These are phyloP conservation scores for Chionographis japonica DNA, from an alignment of 106 monocot species.

Conservation along the genomic window DNA sequence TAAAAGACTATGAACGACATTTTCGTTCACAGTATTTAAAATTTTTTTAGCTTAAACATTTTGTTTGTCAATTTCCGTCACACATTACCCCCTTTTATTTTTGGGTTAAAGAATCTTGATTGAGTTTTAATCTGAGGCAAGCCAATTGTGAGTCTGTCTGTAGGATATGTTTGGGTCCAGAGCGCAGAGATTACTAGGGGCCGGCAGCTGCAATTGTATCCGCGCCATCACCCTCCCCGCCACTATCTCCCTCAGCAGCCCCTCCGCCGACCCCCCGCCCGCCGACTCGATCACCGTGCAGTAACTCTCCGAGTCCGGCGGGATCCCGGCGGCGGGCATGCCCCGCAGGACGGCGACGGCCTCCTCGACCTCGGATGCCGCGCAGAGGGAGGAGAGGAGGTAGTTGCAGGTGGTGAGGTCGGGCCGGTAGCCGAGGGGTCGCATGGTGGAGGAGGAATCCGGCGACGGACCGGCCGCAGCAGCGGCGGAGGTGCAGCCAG, in stretches of 20 bases:
- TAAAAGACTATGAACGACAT: no score
- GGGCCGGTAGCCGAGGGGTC: constrained; percentile 11
- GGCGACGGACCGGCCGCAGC: constrained; percentile 8
- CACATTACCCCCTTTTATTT: no score
- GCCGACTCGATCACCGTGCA: constrained; percentile 23
- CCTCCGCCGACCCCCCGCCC: constrained; percentile 12
- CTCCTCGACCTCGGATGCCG: constrained; percentile 14
- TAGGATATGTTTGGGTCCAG: no score
- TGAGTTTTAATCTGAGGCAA: no score
- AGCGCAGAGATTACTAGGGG: no score
- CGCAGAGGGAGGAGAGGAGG: constrained; percentile 25
- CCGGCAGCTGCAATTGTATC: no score
- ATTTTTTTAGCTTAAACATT: no score
- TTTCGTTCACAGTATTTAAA: no score
- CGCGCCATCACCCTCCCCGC: constrained; percentile 21
- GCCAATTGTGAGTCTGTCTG: no score
- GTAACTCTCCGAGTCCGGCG: constrained; percentile 24
- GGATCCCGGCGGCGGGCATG: constrained; percentile 15
- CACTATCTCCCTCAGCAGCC: constrained; percentile 30
- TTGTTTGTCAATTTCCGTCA: no score
- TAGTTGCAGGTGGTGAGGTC: constrained; percentile 21
- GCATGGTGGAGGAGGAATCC: constrained; percentile 10
- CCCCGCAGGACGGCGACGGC: constrained; percentile 11
- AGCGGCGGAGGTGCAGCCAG: constrained; percentile 22
- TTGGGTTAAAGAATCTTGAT: no score